phyloP scores from a whole-genome alignment of 1,139 yeast species.

The Geotrichum aggregatum region DNA sequence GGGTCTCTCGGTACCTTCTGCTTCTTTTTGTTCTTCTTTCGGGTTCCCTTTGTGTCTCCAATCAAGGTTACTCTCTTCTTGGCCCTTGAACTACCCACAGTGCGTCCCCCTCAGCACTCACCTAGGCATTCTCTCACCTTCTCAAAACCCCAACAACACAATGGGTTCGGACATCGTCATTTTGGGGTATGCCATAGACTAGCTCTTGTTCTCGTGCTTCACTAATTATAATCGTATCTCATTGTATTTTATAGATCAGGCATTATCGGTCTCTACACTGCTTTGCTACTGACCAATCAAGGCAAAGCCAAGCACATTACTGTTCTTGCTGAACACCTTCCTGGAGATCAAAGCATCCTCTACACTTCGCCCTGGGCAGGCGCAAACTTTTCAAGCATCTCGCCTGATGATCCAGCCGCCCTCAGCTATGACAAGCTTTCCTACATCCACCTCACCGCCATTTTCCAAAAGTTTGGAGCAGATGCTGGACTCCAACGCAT shows the following conservation, averaged over 20 bases:
- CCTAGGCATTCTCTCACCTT: no score
- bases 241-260: conserved; percentile 48
- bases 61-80: no score
- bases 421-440: conserved; percentile 53
- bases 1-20: background rate
- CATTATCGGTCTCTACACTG: conserved; percentile 65
- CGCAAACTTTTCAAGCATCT: conserved; percentile 58
- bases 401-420: conserved; percentile 53
- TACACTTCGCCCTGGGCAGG: conserved; percentile 76
- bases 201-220: background rate
- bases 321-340: conserved; percentile 58
- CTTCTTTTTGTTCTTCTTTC: background rate
- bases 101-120: no score
- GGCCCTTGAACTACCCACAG: no score
- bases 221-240: background rate
- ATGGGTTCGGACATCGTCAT: conserved; percentile 33
- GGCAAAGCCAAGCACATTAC: conserved; percentile 49
- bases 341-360: conserved; percentile 67
- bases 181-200: conserved; percentile 27
- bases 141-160: no score
- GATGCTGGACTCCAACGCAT: conserved; percentile 53
- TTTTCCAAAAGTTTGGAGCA: conserved; percentile 46
- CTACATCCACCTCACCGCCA: conserved; percentile 45
- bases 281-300: conserved; percentile 47
- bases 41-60: background rate